Base-by-base conservation (phyloP, 257 asterid species). In the Fraxinus americana region DNA sequence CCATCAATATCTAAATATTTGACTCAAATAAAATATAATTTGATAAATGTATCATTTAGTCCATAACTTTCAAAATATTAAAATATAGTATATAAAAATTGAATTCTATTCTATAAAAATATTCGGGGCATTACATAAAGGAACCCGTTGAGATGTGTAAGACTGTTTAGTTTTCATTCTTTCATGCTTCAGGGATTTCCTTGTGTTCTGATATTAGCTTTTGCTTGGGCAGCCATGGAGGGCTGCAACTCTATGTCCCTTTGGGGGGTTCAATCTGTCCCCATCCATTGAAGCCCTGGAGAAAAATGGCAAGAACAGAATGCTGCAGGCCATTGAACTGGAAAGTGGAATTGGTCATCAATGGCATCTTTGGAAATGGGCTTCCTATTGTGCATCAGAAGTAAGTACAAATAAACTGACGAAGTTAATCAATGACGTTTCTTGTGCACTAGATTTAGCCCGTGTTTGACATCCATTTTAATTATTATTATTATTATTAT, bases 311-410 rank as follows among this genome's bases (percentile, higher is more conserved):
- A 91, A 91, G 87, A 91, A 87, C 83, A 89, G 97, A 83, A 84
- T 79, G 86, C 89, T 96, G 76, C 98, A 93, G 80, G 94, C 99
- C 79, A 83, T 92, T 73, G 99, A 96, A 87, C 86, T 90, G 68
- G 99, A 96, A 87, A 93, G 97, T 84, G 99, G 99, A 77, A 79
- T 86, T 74, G 98, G 98, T 76, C 96, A 82, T 80, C 98, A 92
- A 66, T 92, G 92, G 90, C 93, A 86, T 79, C 97, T 96, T 76
- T 96, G 98, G 98, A 96, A 91, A 84, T 96, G 99, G 99, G 98
- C 99, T 83, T 89, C 96, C 77, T 96, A 88, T 85, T 86, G 96
- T 92, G 97, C 99, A 75, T 96, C 99, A 25, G 97, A 96, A 91
- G 99, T 96, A 92, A 80, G 88, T 80, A 65, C 74, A 71, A 5